Percentiles rank a stretch among this genome's conserved stretches.
Conservation (phyloP, 1,139 yeast genomes). For the Diutina pseudorugosa region DNA sequence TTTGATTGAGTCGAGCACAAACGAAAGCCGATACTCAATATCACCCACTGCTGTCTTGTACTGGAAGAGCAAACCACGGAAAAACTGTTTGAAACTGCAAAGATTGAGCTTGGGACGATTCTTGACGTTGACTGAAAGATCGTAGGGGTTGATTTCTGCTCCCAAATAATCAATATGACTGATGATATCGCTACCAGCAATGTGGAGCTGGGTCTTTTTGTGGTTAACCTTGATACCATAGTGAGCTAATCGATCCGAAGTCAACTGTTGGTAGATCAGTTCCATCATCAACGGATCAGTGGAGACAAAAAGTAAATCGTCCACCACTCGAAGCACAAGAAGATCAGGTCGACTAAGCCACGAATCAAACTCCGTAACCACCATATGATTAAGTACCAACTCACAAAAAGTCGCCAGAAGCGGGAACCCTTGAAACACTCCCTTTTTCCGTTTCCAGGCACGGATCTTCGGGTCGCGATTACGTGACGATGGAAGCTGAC, state of each 20-base stretch:
- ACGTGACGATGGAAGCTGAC: neutral
- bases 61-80: neutral
- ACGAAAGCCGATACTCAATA: neutral
- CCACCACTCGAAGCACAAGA: neutral
- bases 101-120: neutral
- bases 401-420: constrained; percentile 71
- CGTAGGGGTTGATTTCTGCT: neutral
- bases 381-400: constrained; percentile 54
- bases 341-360: neutral
- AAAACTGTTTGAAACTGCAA: neutral
- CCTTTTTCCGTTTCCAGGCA: constrained; percentile 32
- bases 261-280: neutral
- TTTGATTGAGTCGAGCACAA: neutral
- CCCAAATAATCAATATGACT: neutral
- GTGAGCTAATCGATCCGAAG: neutral
- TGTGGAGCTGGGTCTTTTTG: neutral
- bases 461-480: neutral
- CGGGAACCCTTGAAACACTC: constrained; percentile 82
- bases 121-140: neutral
- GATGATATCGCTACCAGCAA: neutral
- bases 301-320: neutral
- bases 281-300: neutral
- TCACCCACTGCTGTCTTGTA: neutral
- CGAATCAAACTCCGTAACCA: constrained; percentile 26
- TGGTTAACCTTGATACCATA: neutral